Evolutionary conservation across 2,329 filamentous ascomycete genomes (phyloP), one percentile per base, ranked within the genome.

Genomic region (Penicillium sp.): DNA sequence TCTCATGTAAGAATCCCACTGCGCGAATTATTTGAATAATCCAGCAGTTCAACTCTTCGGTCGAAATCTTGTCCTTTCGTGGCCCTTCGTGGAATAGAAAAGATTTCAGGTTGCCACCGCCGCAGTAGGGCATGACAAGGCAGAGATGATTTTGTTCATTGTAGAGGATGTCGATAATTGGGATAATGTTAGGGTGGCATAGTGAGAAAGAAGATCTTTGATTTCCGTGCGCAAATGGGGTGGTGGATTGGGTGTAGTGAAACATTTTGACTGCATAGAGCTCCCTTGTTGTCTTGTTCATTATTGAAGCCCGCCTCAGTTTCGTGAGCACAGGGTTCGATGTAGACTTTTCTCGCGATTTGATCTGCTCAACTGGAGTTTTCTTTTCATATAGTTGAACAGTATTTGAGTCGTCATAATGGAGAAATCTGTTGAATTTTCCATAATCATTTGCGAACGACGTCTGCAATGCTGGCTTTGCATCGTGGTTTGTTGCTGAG

Each of bases 81-180:
- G 37, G 37, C 4, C 11, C 37, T 22, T 22, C 18, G 22, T 4
- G 37, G n/a, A 22, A 40, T 6, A 40, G 37, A 22, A 40, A 48
- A 6, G 26, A 41, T n/a, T 33, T 42, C 11, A 57, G 27, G 25
- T 15, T 54, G n/a, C 51, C 55, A 5, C 55, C 55, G 23, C 33
- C 25, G 18, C 23, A 54, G 42, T 50, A 57, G 1, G 55, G 55
- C 55, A 57, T 54, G n/a, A 57, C 35, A 29, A 57, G 27, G n/a
- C 55, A 57, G 3, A 57, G 46, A 22, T 54, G 44, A 3, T 23
- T 15, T 14, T 51, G 42, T 40, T 44, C 37, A 50, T 57, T 51
- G 35, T 49, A 54, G 11, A 57, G 35, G 18, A 57, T 51, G 35
- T 54, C 47, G 23, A 54, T 23, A 40, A 54, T 23, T 4, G 35